phyloP scores from a whole-genome alignment of 179 eudicot genomes.

The Beta corolliflora region DNA sequence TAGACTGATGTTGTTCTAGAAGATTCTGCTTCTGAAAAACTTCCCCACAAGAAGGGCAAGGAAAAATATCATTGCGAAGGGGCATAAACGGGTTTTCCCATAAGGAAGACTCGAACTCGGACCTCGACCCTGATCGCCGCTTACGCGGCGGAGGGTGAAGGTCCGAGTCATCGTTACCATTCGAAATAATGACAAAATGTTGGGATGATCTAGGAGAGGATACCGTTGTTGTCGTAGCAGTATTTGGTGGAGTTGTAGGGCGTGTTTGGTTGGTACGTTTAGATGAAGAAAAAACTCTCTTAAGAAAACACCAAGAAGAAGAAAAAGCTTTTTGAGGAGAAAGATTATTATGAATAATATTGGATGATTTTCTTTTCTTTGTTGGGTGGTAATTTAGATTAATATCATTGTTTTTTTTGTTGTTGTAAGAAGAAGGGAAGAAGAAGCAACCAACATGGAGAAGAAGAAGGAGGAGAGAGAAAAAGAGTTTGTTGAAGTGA shows the following conservation, averaged over 20 bases:
- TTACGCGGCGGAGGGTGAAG: slow-evolving; percentile 29
- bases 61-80: slow-evolving; percentile 62
- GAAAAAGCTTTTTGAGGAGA: slow-evolving; percentile 43
- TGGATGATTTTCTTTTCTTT: slow-evolving; percentile 33
- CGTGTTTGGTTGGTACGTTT: slow-evolving; percentile 17
- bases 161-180: slow-evolving; percentile 19
- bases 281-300: slow-evolving; percentile 40
- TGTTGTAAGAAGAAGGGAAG: slow-evolving; percentile 19
- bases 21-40: slow-evolving; percentile 50
- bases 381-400: slow-evolving; percentile 6
- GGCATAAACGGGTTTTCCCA: slow-evolving; percentile 46
- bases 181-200: slow-evolving; percentile 15
- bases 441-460: slow-evolving; percentile 59
- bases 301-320: slow-evolving; percentile 60
- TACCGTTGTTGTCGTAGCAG: slow-evolving; percentile 31
- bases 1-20: slow-evolving; percentile 57
- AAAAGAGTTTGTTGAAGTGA: slow-evolving; percentile 36
- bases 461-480: slow-evolving; percentile 45
- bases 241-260: slow-evolving; percentile 26
- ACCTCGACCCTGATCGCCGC: slow-evolving; percentile 32
- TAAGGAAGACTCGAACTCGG: slow-evolving; percentile 42
- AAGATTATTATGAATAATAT: slow-evolving; percentile 3
- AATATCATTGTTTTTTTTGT: background rate
- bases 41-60: slow-evolving; percentile 76
- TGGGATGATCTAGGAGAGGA: slow-evolving; percentile 44